Base-by-base conservation (phyloP, 1,284 basidiomycete species). In the Amylostereum areolatum region DNA sequence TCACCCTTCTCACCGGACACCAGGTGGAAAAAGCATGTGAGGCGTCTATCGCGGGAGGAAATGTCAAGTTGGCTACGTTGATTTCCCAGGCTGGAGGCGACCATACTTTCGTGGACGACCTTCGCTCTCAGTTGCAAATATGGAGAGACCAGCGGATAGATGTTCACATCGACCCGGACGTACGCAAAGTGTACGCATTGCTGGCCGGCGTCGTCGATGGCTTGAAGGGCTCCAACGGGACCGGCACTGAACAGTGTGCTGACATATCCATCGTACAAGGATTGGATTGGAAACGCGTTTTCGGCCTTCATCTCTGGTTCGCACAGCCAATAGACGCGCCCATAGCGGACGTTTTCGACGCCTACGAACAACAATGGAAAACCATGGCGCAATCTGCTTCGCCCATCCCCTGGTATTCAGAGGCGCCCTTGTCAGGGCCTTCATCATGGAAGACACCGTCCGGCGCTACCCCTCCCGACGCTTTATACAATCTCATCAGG, bases 301-400 rank as follows among this genome's bases (percentile, higher is more conserved):
- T 99, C 59, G 97, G 93, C 1, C 69, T 97, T 43, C 85, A 89
- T 56, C 70, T 99, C 11, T 99, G 97, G 97, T 97, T 88, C 65
- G 85, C 83, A 1, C 77, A 85, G 46, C 74, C 81, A 0, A 78
- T 90, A 59, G 87, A 93, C 51, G 75, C 84, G 2, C 71, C 86
- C 3, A 80, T 94, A 49, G 72, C 78, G 2, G 80, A 86, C 43
- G 85, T 85, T 0, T 83, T 94, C 53, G 67, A 75, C 10, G 71
- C 76, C 1, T 99, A 92, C 66, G 78, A 85, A 45, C 62, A 70
- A 2, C 68, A 80, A 11, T 69, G 76, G 51, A 66, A 70, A 42
- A 66, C 68, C n/a, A 68, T 67, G 1, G 62, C 66, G 5, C 72
- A 55, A 51, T 66, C 80, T n/a, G 71, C 88, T 2, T 62, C 70